Conservation (phyloP, 768 basidiomycete genomes). For the Scleroderma citrinum region DNA sequence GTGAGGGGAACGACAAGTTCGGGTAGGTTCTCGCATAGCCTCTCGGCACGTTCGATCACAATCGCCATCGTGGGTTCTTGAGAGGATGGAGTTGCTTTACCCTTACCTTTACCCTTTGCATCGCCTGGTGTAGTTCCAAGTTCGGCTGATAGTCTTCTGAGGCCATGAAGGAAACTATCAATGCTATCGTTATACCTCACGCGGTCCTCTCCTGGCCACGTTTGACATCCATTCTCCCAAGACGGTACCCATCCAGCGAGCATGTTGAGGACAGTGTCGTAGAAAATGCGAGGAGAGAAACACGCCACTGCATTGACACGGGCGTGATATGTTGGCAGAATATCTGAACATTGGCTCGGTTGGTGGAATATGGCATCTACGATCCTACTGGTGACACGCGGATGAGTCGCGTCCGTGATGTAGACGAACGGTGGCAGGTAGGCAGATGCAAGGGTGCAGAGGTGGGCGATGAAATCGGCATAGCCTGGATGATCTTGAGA, state of each 20-base stretch:
- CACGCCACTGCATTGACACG: conserved; percentile 50
- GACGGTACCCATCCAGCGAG: conserved; percentile 46
- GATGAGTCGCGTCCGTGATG: conserved; percentile 51
- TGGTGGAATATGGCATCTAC: conserved; percentile 32
- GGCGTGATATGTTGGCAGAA: conserved; percentile 32
- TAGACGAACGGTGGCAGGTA: conserved; percentile 62
- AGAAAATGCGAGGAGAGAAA: conserved; percentile 54
- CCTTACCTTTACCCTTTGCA: conserved; percentile 24
- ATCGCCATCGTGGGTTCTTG: conserved; percentile 44
- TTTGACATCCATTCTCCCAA: conserved; percentile 54
- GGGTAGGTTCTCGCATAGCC: conserved; percentile 53
- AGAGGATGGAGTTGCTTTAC: conserved; percentile 16
- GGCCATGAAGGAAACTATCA: conserved; percentile 29
- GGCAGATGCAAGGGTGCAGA: conserved; percentile 26
- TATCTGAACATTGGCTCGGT: conserved; percentile 2
- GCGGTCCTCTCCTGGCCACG: conserved; percentile 39
- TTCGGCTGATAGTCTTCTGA: conserved; percentile 35
- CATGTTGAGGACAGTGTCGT: conserved; percentile 52
- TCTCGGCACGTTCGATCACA: conserved; percentile 62
- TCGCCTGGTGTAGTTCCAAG: conserved; percentile 1
- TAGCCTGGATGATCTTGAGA: conserved; percentile 20
- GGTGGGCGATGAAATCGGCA: conserved; percentile 16
- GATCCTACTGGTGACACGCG: conserved; percentile 41
- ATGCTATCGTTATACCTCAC: conserved; percentile 40
- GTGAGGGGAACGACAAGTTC: conserved; percentile 67